phyloP scores from a whole-genome alignment of 1,284 basidiomycete genomes.

The Peniophora sp. region DNA sequence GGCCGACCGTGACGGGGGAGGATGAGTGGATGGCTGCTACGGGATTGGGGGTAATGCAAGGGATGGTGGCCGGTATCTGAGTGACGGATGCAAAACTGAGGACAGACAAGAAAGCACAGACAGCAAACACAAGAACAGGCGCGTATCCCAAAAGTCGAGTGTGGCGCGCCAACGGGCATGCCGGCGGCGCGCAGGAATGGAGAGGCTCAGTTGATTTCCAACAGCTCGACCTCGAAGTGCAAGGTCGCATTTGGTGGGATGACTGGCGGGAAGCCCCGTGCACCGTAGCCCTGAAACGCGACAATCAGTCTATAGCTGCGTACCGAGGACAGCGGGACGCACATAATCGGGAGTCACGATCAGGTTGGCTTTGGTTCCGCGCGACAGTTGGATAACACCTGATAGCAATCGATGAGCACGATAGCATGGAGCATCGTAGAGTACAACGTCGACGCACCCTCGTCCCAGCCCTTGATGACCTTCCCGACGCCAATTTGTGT shows the following conservation, averaged over 20 bases:
- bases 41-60: too few relatives aligned
- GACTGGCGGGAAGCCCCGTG: slow-evolving; percentile 70
- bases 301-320: slow-evolving; percentile 3
- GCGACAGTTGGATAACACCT: slow-evolving; percentile 71
- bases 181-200: background rate
- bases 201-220: slow-evolving; percentile 53
- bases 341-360: slow-evolving; percentile 65
- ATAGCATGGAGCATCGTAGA: slow-evolving; percentile 6
- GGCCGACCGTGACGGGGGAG: too few relatives aligned
- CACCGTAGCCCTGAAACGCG: slow-evolving; percentile 52
- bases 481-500: slow-evolving; percentile 74
- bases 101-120: background rate
- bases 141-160: background rate
- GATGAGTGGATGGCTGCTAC: too few relatives aligned
- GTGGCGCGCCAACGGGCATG: background rate
- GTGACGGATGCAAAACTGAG: background rate
- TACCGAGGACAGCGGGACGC: slow-evolving; percentile 20
- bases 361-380: slow-evolving; percentile 71
- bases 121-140: background rate
- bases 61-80: too few relatives aligned
- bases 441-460: slow-evolving; percentile 48
- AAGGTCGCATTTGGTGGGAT: slow-evolving; percentile 76
- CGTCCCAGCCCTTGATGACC: slow-evolving; percentile 89
- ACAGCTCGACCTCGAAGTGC: slow-evolving; percentile 75
- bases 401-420: slow-evolving; percentile 11